Evolutionary conservation across 768 basidiomycete genomes (phyloP).

Genomic region (Pholiota microspora): DNA sequence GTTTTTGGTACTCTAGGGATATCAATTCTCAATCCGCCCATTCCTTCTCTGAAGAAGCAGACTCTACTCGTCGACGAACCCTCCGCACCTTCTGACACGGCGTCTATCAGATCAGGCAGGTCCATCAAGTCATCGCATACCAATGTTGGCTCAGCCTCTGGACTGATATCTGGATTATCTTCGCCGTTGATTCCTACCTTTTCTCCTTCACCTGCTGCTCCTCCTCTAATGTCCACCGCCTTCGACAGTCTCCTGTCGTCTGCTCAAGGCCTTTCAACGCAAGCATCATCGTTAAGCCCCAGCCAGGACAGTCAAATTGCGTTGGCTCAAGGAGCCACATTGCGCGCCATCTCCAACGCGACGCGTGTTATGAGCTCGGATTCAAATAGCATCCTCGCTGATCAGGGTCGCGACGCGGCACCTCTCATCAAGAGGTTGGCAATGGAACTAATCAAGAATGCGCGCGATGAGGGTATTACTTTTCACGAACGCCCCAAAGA

Average conservation of each 20-base stretch:
- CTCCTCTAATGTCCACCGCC: conserved; percentile 43
- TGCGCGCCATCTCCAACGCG: conserved; percentile 78
- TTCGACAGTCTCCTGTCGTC: conserved; percentile 28
- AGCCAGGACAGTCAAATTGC: conserved; percentile 24
- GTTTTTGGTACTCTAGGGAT: conserved; percentile 75
- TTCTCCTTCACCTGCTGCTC: conserved; percentile 38
- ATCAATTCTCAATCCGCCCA: conserved; percentile 55
- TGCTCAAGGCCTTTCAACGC: conserved; percentile 15
- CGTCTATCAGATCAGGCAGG: conserved; percentile 31
- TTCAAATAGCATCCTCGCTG: conserved; percentile 68
- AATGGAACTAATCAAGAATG: conserved; percentile 62
- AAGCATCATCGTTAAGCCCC: conserved; percentile 20
- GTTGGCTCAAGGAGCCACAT: conserved; percentile 56
- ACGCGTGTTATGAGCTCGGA: conserved; percentile 87
- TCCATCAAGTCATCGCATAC: conserved; percentile 17
- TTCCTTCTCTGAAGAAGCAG: conserved; percentile 21
- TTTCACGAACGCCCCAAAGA: conserved; percentile 50
- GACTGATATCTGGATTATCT: conserved; percentile 28
- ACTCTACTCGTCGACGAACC: conserved; percentile 13
- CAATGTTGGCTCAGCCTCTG: conserved; percentile 16
- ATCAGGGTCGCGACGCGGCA: conserved; percentile 64
- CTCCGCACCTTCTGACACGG: conserved; percentile 27
- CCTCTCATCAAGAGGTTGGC: conserved; percentile 63
- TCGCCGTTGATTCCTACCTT: conserved; percentile 42
- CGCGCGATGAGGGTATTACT: conserved; percentile 60